Conservation (phyloP, 176 grass and related monocot species). For the Juncus inflexus region DNA sequence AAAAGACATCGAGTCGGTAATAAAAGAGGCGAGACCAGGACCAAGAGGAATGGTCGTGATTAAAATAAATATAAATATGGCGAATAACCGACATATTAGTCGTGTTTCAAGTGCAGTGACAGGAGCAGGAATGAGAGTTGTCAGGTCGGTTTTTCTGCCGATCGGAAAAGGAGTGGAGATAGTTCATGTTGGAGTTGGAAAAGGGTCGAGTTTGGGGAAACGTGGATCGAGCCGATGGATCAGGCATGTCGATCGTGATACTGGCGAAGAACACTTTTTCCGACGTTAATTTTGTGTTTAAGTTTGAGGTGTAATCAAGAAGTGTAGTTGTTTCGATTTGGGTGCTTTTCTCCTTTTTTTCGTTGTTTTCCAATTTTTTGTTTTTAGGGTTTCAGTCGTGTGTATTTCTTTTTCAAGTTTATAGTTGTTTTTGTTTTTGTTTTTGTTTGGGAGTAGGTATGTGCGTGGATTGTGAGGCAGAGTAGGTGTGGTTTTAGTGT, state of each 20-base stretch:
- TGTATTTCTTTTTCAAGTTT: no score
- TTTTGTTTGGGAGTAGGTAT: no score
- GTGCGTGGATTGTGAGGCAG: no score
- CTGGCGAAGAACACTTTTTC: slow-evolving; percentile 75
- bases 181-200: slow-evolving; percentile 59
- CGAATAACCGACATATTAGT: neutral
- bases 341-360: no score
- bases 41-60: slow-evolving; percentile 57
- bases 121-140: slow-evolving; percentile 36
- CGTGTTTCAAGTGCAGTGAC: slow-evolving; percentile 4
- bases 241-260: slow-evolving; percentile 50
- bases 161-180: slow-evolving; percentile 58
- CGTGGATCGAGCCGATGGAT: slow-evolving; percentile 44
- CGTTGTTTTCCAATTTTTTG: no score
- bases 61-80: slow-evolving; percentile 6
- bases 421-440: no score
- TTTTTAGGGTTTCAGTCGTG: no score
- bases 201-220: slow-evolving; percentile 45
- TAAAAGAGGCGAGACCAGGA: slow-evolving; percentile 41
- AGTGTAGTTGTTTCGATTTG: no score
- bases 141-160: slow-evolving; percentile 54
- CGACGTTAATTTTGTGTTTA: slow-evolving; percentile 30
- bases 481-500: no score
- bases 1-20: slow-evolving; percentile 28
- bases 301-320: no score